Base-by-base conservation (phyloP, 208 protist genomes). In the Trypanosoma vivax region DNA sequence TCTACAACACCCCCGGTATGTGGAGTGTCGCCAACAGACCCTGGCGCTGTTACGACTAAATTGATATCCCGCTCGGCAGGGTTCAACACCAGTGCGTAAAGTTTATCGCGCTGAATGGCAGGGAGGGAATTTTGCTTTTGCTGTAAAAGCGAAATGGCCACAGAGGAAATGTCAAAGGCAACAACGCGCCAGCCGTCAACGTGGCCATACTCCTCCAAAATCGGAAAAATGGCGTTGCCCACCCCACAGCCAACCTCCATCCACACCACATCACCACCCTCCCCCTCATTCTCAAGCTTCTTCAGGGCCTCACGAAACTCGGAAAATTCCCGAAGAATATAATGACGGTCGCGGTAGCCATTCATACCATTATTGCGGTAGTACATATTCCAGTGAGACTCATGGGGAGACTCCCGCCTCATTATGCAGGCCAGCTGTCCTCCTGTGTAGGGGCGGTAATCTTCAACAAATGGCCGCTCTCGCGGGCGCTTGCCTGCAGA, bases 211-310 rank as follows among this genome's bases (percentile, higher is more conserved):
- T 85, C 65, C 23, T 85, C 65, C 11, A 96, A 67, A 39, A 97
- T 55, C 5, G 94, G 92, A 35, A 96, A 65, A 46, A 95, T 73
- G 1, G 94, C 88, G 52, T 97, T 97, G 7, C 94, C 94, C 27
- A 97, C 94, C n/a, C 94, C 94, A 73, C 94, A 97, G 6, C 94
- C 94, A 2, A 83, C 76, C 62, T 97, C 92, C 72, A 97, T 78
- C 79, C 81, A 90, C 19, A 63, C 16, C 30, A 56, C 2, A 37
- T 55, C 62, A 42, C 13, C n/a, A 13, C 24, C 14, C 33, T 29
- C 14, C 41, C n/a, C 7, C 5, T 27, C 16, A 25, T 18, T 28
- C 52, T 65, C 31, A 3, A 47, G 23, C 46, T 2, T 25, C 43
- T 45, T 34, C 37, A 34, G 54, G 33, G 68, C 67, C 28, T 70